Evolutionary conservation across 2,329 filamentous ascomycete species (phyloP), one percentile per base, ranked within the genome.

Genomic region (Spiromastix sp.): DNA sequence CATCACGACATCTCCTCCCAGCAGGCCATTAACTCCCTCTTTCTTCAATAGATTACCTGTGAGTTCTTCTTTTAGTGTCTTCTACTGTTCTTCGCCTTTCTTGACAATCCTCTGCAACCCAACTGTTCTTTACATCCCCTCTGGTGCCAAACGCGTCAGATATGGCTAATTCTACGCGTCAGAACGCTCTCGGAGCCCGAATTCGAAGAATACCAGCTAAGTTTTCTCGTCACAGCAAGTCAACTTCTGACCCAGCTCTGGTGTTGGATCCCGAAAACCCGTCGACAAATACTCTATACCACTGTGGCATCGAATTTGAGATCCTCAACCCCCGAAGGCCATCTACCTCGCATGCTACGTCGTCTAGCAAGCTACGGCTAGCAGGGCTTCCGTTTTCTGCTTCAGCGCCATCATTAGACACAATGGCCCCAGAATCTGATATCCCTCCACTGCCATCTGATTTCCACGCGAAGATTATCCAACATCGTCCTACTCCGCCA

Each of bases 271-370:
- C 37, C 10, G 30, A 36, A 30, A 22, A 11, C 10, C 32, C 18
- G 12, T 30, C 13, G 24, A 34, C 30, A 18, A 38, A 21, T 12
- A 40, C 30, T 19, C 32, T 42, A 17, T 36, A 35, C 19, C 38
- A 46, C 35, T 28, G 34, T 10, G 44, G 44, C 9, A 40, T 46
- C 11, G 38, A 37, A 4, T 46, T 46, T 39, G 44, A 46, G 29
- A 46, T 46, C 19, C 29, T 46, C 6, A 42, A 27, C 13, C 44
- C 42, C 29, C 28, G 36, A 26, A 34, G 24, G 26, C 25, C 32
- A 32, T 5, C 33, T 25, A 12, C 25, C 18, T 31, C 27, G 16
- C 21, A 19, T 15, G 19, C 32, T 29, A 13, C 30, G 16, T 34
- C 17, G 4, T 22, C n/a, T 17, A 5, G 7, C 11, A 20, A 18